phyloP scores from a whole-genome alignment of 164 flowering plant genomes.

The Stephania yunnanensis region DNA sequence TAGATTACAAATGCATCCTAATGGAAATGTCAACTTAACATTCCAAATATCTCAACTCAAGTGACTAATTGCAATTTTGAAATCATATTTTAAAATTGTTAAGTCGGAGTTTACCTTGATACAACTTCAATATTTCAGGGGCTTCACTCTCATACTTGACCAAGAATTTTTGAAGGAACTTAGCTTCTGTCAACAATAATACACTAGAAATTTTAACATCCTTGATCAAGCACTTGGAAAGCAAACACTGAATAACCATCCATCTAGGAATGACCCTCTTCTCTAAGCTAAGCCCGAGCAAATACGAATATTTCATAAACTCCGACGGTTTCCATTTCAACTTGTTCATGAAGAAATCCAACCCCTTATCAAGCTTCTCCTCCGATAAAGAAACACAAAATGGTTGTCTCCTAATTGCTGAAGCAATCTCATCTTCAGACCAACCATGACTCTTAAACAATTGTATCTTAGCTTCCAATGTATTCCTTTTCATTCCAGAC shows the following conservation, averaged over 20 bases:
- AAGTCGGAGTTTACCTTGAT: no score
- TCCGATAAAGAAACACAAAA: constrained; percentile 3
- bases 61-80: no score
- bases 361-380: background rate
- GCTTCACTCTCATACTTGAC: no score
- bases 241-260: background rate
- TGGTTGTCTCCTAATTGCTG: background rate
- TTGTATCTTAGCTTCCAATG: background rate
- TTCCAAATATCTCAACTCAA: no score
- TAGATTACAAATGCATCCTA: no score
- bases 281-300: constrained; percentile 5
- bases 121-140: no score
- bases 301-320: background rate
- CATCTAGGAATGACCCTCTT: constrained; percentile 7
- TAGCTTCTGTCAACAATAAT: background rate
- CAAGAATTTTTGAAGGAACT: no score
- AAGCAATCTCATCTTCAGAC: constrained; percentile 4
- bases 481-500: background rate
- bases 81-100: no score
- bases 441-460: constrained; percentile 6
- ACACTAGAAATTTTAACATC: background rate
- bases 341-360: constrained; percentile 8
- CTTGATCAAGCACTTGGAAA: background rate
- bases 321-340: constrained; percentile 6
- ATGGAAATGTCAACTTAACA: no score